phyloP scores from a whole-genome alignment of 371 early-diverging fungal species.

The Fennellomyces sp. region DNA sequence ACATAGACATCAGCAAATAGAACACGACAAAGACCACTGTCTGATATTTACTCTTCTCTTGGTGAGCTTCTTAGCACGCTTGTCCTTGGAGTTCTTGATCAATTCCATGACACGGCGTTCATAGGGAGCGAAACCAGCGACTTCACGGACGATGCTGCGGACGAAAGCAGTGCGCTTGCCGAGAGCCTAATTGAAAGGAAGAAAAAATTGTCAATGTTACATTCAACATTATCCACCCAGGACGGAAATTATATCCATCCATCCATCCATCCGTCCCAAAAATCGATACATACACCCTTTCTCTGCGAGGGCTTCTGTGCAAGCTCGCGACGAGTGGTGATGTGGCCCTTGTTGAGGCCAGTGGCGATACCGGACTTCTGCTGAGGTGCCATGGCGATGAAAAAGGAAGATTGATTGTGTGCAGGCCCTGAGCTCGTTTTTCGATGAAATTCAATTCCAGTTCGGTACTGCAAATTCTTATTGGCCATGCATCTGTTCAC shows the following conservation, averaged over 20 bases:
- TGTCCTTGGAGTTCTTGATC: conserved; percentile 99
- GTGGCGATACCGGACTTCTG: conserved; percentile 76
- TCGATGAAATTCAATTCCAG: neutral
- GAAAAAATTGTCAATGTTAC: neutral
- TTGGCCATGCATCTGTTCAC: too few relatives aligned
- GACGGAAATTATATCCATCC: conserved; percentile 4
- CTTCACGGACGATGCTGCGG: conserved; percentile 94
- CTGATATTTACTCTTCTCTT: conserved; percentile 87
- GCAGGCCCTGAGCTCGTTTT: neutral
- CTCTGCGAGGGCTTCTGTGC: conserved; percentile 79
- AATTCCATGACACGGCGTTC: conserved; percentile 99
- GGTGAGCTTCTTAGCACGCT: conserved; percentile 98
- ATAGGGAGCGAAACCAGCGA: conserved; percentile 97
- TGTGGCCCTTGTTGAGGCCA: conserved; percentile 87
- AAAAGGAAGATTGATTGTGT: conserved; percentile 1
- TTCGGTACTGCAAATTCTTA: too few relatives aligned
- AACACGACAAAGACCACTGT: too few relatives aligned
- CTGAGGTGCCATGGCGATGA: conserved; percentile 24
- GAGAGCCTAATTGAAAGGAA: conserved; percentile 50
- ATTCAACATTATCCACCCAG: conserved; percentile 2
- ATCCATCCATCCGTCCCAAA: conserved; percentile 38
- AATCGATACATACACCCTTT: conserved; percentile 81
- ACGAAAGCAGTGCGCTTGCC: conserved; percentile 92
- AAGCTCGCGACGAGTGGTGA: conserved; percentile 82
- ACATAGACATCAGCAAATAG: neutral